Evolutionary conservation across 2,329 filamentous ascomycete genomes (phyloP), one percentile per base, ranked within the genome.

Genomic region (Pestalotiopsis sp.): DNA sequence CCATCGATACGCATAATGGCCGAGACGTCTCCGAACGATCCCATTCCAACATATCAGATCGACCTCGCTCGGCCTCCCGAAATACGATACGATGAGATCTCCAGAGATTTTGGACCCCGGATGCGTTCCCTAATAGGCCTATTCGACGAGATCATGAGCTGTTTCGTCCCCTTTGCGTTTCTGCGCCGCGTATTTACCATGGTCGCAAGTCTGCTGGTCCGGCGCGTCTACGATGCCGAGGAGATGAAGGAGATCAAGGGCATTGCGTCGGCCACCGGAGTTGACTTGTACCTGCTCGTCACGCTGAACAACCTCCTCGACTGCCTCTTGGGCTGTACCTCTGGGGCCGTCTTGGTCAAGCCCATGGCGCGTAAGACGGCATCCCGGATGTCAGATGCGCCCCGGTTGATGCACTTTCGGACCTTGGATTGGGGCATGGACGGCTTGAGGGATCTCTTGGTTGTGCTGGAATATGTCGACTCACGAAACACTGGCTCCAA

Each of bases 241-340:
- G 88, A 92, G 75, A 90, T 85, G 0, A 81, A 85, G 59, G 90
- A 92, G 75, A 77, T 92, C n/a, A 78, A 76, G 3, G 90, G 90
- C 0, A 89, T 92, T 45, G 82, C 84, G 31, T 75, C 79, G 31
- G 81, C 77, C 2, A 83, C 83, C 0, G 84, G 82, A 0, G 80
- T 92, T 3, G 81, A 86, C 1, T 80, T 91, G 75, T 88, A 90
- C 71, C 77, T 91, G 0, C 80, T 92, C 0, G 84, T 92, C 2
- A 85, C 85, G 2, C 84, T 91, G 72, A 92, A 92, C 72, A 87
- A 88, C 1, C 77, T 91, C 1, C 80, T 92, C 1, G 90, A 92
- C 72, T 78, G 87, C 4, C 80, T 92, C 45, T 85, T 92, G 78
- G 90, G 90, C 2, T 92, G 90, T 74, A 91, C 90, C 1, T 90